Base-by-base conservation (phyloP, 768 basidiomycete species). In the Mycena haematopus region DNA sequence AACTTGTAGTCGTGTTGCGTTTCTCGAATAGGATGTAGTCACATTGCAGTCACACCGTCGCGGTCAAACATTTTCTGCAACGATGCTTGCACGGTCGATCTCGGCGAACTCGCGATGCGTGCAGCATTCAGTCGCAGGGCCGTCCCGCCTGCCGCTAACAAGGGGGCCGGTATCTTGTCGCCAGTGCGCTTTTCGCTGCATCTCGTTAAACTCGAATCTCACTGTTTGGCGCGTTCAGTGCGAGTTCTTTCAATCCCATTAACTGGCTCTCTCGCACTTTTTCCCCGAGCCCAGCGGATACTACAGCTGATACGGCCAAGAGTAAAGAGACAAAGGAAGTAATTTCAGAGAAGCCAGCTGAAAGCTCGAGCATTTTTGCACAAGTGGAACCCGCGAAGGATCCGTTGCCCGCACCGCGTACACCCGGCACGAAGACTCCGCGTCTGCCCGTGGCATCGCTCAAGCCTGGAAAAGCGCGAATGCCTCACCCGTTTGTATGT, bases 201-300 rank as follows among this genome's bases (percentile, higher is more conserved):
- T 58, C 11, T 22, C 35, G 7, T 56, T 6, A 27, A 40, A 25
- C 58, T 33, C 31, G 36, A 52, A 21, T 52, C 27, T 56, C 36
- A 42, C 59, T 36, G 56, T 60, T n/a, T 31, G 27, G 19, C 47
- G 33, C 31, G 50, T 38, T 27, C 60, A 78, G 81, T 66, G 75
- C 75, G 29, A 86, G 86, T 65, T 82, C 81, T 44, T 79, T 84
- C 65, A 84, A 80, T 68, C 88, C 89, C 24, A 68, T 91, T 46
- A 76, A 79, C 19, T 91, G 90, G 90, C 72, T 92, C 10, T 81
- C 80, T 62, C 83, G 89, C 49, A 85, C 83, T 57, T 76, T 91
- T 15, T 76, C 77, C 3, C 83, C 86, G 1, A 74, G 73, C 7
- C 70, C 82, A 24, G 82, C 81, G 54, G 77, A 83, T 71, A 79